Evolutionary conservation across 352 stramenopile species (phyloP), one percentile per base, ranked within the genome.

Genomic region (Phytophthora tubulina): DNA sequence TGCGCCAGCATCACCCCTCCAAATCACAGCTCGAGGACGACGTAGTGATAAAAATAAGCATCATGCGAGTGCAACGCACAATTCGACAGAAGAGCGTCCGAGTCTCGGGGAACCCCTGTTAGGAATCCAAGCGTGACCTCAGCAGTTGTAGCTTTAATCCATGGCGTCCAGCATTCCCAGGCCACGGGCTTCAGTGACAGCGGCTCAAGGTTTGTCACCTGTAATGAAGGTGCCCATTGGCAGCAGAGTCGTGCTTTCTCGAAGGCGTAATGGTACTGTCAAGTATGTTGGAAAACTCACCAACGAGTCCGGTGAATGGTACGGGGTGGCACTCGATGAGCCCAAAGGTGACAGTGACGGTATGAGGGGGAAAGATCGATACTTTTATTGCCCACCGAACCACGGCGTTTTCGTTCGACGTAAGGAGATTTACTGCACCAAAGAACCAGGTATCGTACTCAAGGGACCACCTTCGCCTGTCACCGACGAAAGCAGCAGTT

Each of bases 341-440:
- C 71, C 82, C 60, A 90, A 88, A 64, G 84, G 84, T 36, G 75
- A 90, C 38, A 69, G 78, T 39, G 82, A 92, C 44, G 84, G 84
- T 4, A 66, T 70, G n/a, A 77, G 59, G 46, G 70, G 78, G 6
- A 85, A 84, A 44, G 75, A 88, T 15, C 72, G 79, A 17, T 86
- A 86, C 64, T 92, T 92, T 39, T 67, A 81, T 11, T 91, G 84
- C 35, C 55, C 79, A 21, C 33, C 75, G 14, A 76, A 80, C 66
- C 79, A 90, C 63, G 84, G 82, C 36, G 51, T 88, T 8, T 92
- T 90, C 50, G 84, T 92, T 33, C 79, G 84, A 7, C 84, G 84
- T 36, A 92, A 92, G 60, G 84, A 85, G 68, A 85, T 88, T 14
- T 78, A 87, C 65, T 84, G 75, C 58, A 63, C 85, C 41, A 86